Base-by-base conservation (phyloP, 192 early-diverging fungal genomes). In the Phlyctochytrium arcticum region DNA sequence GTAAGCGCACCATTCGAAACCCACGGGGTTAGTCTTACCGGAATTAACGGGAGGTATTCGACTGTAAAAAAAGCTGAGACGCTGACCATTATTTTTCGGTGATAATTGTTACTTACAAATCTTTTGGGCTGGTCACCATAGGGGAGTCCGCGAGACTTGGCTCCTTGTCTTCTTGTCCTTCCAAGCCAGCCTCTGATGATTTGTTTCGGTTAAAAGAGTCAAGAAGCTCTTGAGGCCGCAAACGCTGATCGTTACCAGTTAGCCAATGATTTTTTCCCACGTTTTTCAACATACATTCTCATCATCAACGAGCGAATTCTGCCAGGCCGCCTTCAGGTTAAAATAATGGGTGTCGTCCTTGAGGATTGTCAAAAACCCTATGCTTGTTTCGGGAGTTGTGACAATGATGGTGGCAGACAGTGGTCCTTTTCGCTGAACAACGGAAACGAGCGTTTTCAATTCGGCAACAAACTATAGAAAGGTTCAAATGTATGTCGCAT, bases 401-500 rank as follows among this genome's bases (percentile, higher is more conserved):
- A 72, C 62, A 9, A 67, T 42, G 21, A 80, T 63, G 19, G 71
- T 73, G 35, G 53, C 73, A 56, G 68, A 73, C 5, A 79, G 35
- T 8, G 74, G 66, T 21, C 65, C 37, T 21, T 42, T 57, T 17
- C 62, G 24, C 0, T 63, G 59, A 0, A 54, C 60, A n/a, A 86
- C 60, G 9, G 65, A 30, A 5, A 74, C 72, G 30, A 86, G 68
- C 30, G 78, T 59, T 54, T 72, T 63, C 36, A 82, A 46, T 15
- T 74, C 63, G 7, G 77, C 46, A 2, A 72, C 73, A 21, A 80
- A 61, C 78, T 83, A 68, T 8, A 67, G 37, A 27, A n/a, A n/a
- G n/a, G n/a, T n/a, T 19, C 39, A 44, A 44, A 19, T 69, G 48
- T 10, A 53, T 26, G 27, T 53, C 2, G 26, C n/a, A 53, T 2